Conservation (phyloP, 2,329 filamentous ascomycete species). For the Lachnellula arida region DNA sequence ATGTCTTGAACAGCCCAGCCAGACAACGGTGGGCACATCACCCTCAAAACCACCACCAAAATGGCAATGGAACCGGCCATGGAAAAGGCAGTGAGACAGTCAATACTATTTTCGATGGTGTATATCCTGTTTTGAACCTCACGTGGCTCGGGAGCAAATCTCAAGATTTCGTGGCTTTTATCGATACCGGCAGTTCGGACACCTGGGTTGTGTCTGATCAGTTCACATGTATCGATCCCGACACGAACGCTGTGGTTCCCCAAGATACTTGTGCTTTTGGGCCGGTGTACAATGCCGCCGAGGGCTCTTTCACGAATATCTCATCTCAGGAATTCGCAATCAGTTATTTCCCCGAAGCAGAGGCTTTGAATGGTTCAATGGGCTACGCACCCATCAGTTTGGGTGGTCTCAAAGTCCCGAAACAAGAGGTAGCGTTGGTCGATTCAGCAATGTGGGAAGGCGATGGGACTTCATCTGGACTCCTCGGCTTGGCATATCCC, state of each 20-base stretch:
- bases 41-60: neutral
- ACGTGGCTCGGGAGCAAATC: neutral
- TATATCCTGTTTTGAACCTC: neutral
- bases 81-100: neutral
- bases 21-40: neutral
- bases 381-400: constrained; percentile 25
- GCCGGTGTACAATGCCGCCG: constrained; percentile 10
- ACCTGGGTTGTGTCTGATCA: constrained; percentile 37
- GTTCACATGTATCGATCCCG: constrained; percentile 33
- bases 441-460: constrained; percentile 39
- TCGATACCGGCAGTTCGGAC: neutral
- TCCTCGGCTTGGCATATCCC: constrained; percentile 48
- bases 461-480: constrained; percentile 42
- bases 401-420: neutral
- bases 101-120: neutral
- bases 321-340: constrained; percentile 39
- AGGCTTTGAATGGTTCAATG: constrained; percentile 41
- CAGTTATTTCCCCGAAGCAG: constrained; percentile 31
- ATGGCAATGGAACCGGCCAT: neutral
- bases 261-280: constrained; percentile 16
- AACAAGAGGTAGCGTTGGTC: constrained; percentile 45
- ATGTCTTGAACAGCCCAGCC: neutral
- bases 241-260: neutral
- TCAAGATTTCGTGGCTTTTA: neutral
- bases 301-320: constrained; percentile 34